phyloP scores from a whole-genome alignment of 805 yeast genomes.

The Metschnikowia orientalis region DNA sequence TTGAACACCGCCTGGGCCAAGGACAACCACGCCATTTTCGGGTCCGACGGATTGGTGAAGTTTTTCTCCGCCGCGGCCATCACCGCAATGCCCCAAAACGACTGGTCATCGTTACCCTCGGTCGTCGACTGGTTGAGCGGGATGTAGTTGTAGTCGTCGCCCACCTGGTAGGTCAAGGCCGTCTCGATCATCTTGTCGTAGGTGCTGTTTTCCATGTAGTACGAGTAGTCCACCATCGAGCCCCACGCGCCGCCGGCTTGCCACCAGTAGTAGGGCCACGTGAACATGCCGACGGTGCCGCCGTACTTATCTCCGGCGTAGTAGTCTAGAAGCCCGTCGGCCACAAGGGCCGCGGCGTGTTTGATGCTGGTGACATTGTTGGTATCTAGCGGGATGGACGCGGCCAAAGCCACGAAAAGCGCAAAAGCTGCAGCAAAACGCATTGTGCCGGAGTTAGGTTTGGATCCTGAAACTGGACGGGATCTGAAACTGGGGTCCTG shows the following conservation, averaged over 20 bases:
- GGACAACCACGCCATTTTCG: conserved; percentile 63
- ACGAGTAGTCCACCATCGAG: conserved; percentile 73
- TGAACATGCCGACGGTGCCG: conserved; percentile 81
- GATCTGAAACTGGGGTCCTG: too few species aligned
- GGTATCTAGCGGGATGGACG: conserved; percentile 34
- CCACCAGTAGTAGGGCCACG: conserved; percentile 97
- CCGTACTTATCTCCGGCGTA: conserved; percentile 68
- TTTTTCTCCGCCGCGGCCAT: conserved; percentile 91
- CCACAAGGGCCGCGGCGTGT: conserved; percentile 55
- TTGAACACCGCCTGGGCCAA: conserved; percentile 87
- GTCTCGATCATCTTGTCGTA: conserved; percentile 54
- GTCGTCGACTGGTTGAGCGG: conserved; percentile 86
- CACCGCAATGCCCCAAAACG: conserved; percentile 91
- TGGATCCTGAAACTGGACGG: too few species aligned
- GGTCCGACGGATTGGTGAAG: conserved; percentile 66
- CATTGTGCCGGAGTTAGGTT: too few species aligned
- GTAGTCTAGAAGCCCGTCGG: conserved; percentile 75
- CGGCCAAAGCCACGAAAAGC: conserved; percentile 12
- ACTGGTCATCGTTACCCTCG: conserved; percentile 98
- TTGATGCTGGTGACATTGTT: conserved; percentile 42
- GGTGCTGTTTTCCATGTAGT: conserved; percentile 63
- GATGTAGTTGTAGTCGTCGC: conserved; percentile 65
- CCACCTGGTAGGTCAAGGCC: conserved; percentile 68
- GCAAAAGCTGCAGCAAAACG: too few species aligned
- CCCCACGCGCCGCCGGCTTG: conserved; percentile 98